Base-by-base conservation (phyloP, 169 alveolate species). In the Plasmodium yoelii region DNA sequence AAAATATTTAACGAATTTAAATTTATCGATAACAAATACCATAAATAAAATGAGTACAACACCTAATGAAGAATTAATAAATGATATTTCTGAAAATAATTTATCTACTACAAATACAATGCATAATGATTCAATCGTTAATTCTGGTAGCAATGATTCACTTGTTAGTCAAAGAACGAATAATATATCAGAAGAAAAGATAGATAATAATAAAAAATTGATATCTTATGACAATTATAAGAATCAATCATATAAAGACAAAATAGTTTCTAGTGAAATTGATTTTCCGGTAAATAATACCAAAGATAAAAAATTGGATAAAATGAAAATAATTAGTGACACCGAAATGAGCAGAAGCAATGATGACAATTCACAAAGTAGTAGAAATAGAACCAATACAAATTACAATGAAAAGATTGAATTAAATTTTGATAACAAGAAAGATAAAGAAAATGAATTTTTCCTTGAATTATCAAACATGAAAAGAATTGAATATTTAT, bases 401-500 rank as follows among this genome's bases (percentile, higher is more conserved):
- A 2, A 9, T 51, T 51, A 5, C 26, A 19, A 61, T 65, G 59
- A 10, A 3, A 0, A 34, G 0, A 5, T 4, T 34, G 42, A 34
- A 34, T 34, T 34, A 34, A 34, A 34, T 34, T 34, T 34, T 34
- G 42, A 34, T 34, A 34, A 34, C 42, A 4, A 7, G 0, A 34
- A 34, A 34, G 42, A 34, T 34, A 34, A 34, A 34, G 42, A 5
- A 34, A 56, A 6, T 5, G 46, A 55, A 51, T 82, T 15, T 71
- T 28, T 82, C 7, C 46, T 82, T 19, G 90, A 82, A 56, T 39
- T 68, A 10, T 47, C 82, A n/a, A 82, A 67, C 46, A 82, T 67
- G 73, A 69, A 82, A 60, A 51, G 90, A 53, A 51, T 82, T 10
- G 84, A 82, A 68, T 82, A 55, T 56, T 82, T 82, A 12, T 34